A percentile compares a stretch with the other conserved stretches of the same genome.
Conservation (phyloP, 441 rosid species). For the Pelargonium citronellum region DNA sequence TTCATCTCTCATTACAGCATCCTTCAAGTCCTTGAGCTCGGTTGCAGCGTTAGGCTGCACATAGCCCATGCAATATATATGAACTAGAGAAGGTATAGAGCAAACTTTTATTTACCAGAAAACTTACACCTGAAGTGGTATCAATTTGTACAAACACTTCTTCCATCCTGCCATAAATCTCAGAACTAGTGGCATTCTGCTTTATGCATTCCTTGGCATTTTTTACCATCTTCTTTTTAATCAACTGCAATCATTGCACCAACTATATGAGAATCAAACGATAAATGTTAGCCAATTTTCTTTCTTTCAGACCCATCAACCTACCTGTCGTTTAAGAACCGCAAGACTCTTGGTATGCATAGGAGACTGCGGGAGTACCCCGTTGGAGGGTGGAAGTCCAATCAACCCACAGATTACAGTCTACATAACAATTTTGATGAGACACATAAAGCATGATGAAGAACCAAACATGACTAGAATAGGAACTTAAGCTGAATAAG, state of each 20-base stretch:
- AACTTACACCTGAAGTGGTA: conserved; percentile 41
- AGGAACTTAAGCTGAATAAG: not conserved
- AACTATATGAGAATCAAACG: not conserved
- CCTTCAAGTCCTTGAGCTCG: conserved; percentile 54
- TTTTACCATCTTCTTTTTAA: conserved; percentile 69
- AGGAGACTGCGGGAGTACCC: conserved; percentile 85
- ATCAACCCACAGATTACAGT: conserved; percentile 72
- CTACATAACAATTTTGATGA: conserved; percentile 25
- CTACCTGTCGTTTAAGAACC: conserved; percentile 69
- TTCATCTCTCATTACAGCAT: conserved; percentile 58
- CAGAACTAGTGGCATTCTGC: conserved; percentile 55
- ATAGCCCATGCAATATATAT: not conserved
- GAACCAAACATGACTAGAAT: not conserved
- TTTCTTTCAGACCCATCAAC: conserved; percentile 5
- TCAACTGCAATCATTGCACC: conserved; percentile 40
- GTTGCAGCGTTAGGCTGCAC: conserved; percentile 35
- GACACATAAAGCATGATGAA: conserved; percentile 1
- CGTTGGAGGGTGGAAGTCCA: conserved; percentile 89
- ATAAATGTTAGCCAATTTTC: not conserved
- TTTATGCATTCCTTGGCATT: conserved; percentile 61
- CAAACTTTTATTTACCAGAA: not conserved
- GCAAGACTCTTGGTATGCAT: conserved; percentile 92
- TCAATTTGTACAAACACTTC: conserved; percentile 78
- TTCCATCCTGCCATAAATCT: conserved; percentile 73
- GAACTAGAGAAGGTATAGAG: not conserved